These are phyloP conservation scores for Paspalum vaginatum DNA, from an alignment of 176 grass and related monocot genomes.

Conservation along the genomic window DNA sequence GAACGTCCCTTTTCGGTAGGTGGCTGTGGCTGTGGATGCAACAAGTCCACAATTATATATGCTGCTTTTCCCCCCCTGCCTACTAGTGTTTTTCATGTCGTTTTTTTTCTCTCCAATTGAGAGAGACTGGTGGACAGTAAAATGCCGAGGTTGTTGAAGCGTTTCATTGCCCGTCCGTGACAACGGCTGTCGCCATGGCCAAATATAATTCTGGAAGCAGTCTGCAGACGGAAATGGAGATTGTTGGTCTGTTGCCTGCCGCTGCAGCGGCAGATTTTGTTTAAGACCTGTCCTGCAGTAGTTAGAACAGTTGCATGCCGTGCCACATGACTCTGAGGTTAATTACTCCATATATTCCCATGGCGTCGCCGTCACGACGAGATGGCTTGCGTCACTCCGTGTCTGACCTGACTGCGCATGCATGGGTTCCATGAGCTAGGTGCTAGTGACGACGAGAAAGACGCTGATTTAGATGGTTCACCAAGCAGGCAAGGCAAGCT, in stretches of 20 bases:
- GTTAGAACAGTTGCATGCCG: not conserved
- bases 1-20: slow-evolving; percentile 37
- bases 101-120: not conserved
- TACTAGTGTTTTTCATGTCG: not conserved
- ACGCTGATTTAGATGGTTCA: slow-evolving; percentile 21
- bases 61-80: not conserved
- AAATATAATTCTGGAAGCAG: slow-evolving; percentile 19
- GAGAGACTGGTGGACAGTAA: not conserved
- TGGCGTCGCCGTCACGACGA: no score
- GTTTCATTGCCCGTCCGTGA: not conserved
- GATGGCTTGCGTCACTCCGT: no score
- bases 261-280: not conserved
- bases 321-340: not conserved
- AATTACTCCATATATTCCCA: not conserved
- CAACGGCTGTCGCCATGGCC: not conserved
- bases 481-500: not conserved
- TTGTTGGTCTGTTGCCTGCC: not conserved
- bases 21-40: slow-evolving; percentile 11
- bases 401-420: not conserved
- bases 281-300: not conserved
- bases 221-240: not conserved
- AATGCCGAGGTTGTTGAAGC: not conserved
- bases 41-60: slow-evolving; percentile 35
- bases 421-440: slow-evolving; percentile 7
- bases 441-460: slow-evolving; percentile 1